Conservation (phyloP, 306 rosid species). For the Psophocarpus tetragonolobus region DNA sequence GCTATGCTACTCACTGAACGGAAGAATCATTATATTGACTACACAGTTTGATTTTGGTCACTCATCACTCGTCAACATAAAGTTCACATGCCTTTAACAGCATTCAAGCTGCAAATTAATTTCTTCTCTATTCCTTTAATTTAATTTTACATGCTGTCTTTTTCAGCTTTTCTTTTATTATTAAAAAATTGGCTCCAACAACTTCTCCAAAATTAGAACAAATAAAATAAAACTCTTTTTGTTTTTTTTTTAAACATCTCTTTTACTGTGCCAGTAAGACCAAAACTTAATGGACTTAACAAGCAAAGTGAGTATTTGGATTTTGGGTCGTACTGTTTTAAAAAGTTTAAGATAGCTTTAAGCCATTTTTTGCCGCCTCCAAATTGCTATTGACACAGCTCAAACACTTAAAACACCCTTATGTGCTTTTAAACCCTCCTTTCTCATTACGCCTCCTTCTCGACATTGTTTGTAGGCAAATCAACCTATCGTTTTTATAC, state of each 20-base stretch:
- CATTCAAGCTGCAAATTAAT: background rate
- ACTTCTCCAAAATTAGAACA: no score
- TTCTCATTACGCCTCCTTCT: no score
- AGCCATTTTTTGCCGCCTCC: no score
- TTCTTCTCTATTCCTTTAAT: background rate
- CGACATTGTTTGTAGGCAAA: no score
- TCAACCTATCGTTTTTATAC: no score
- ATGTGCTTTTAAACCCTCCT: no score
- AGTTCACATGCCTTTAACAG: conserved; percentile 23
- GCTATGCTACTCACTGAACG: conserved; percentile 3
- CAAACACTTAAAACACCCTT: no score
- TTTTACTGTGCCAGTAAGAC: background rate
- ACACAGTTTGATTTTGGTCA: conserved; percentile 35
- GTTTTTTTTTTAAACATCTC: no score
- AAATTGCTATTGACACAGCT: no score
- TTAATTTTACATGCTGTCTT: background rate
- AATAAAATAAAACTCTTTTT: no score
- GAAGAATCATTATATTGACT: conserved; percentile 27
- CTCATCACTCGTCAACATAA: conserved; percentile 28
- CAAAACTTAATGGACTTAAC: background rate
- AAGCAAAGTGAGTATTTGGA: background rate
- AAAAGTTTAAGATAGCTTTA: background rate
- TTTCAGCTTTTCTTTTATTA: background rate
- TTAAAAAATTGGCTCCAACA: background rate
- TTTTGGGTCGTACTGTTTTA: background rate